phyloP scores from a whole-genome alignment of 176 grass and related monocot species.

The Hordeum marinum region DNA sequence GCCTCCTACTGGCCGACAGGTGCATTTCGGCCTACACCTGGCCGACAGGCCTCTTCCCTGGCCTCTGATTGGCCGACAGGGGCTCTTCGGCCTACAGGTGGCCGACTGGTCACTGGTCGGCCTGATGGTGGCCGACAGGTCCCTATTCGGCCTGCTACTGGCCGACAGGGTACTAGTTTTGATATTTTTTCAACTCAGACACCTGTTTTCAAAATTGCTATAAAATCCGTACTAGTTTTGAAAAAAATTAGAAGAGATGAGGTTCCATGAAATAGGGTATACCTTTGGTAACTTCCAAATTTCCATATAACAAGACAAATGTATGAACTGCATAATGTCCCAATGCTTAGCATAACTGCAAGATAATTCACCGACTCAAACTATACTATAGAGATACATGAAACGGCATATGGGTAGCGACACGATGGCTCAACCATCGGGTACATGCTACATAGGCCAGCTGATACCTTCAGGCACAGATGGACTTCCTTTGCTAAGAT shows the following conservation, averaged over 20 bases:
- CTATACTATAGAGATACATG: not conserved
- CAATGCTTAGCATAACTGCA: not conserved
- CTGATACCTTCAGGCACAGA: conserved; percentile 15
- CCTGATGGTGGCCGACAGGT: too few species aligned
- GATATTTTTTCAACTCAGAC: too few species aligned
- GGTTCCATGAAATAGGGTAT: not conserved
- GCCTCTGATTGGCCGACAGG: too few species aligned
- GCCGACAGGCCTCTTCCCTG: too few species aligned
- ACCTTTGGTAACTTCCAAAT: not conserved
- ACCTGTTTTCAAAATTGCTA: too few species aligned
- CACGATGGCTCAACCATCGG: not conserved
- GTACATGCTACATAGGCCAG: conserved; percentile 6
- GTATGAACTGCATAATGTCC: not conserved
- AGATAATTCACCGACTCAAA: not conserved
- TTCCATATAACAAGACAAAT: not conserved
- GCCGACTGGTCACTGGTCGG: too few species aligned
- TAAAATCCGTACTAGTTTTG: too few species aligned
- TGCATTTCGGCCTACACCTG: too few species aligned
- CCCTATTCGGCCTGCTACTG: too few species aligned
- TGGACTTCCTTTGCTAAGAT: not conserved
- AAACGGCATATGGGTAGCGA: not conserved
- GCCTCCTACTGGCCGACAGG: too few species aligned
- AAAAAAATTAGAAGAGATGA: not conserved
- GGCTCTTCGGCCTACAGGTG: too few species aligned
- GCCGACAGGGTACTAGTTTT: too few species aligned